phyloP scores from a whole-genome alignment of 345 rosid species.

The Camelina hispida region DNA sequence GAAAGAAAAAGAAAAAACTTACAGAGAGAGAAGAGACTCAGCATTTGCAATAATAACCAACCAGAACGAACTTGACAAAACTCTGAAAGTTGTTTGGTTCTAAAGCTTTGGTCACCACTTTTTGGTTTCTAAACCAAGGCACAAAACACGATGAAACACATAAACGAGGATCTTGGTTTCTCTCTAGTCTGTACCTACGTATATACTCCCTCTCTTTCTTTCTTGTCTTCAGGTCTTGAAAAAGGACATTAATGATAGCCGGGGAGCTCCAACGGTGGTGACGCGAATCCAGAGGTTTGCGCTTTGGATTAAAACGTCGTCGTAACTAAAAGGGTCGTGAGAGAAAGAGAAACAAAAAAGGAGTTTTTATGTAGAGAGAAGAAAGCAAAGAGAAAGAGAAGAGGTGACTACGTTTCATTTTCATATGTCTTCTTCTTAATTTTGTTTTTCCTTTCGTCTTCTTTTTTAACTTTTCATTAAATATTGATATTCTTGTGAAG shows the following conservation, averaged over 20 bases:
- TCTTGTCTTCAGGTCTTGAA: conserved; percentile 12
- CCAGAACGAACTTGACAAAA: conserved; percentile 26
- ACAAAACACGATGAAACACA: conserved; percentile 25
- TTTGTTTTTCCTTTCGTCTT: conserved; percentile 38
- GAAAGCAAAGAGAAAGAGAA: conserved; percentile 37
- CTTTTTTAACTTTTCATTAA: conserved; percentile 34
- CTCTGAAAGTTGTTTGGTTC: neutral
- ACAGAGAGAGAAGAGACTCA: conserved; percentile 33
- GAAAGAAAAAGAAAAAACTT: conserved; percentile 8
- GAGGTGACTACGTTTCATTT: conserved; percentile 33
- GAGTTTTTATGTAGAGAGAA: conserved; percentile 24
- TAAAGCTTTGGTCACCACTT: neutral
- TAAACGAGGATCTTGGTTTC: conserved; percentile 22
- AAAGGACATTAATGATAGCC: conserved; percentile 19
- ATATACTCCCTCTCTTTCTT: neutral
- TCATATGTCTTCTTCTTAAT: conserved; percentile 38
- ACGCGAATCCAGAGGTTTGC: conserved; percentile 25
- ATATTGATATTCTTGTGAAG: conserved; percentile 23
- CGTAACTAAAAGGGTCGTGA: conserved; percentile 17
- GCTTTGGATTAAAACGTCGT: conserved; percentile 35
- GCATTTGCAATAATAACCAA: conserved; percentile 36
- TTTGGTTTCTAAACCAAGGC: conserved; percentile 18
- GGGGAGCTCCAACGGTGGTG: conserved; percentile 13
- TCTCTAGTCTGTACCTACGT: neutral
- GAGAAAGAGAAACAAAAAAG: conserved; percentile 25